Evolutionary conservation across 371 early-diverging fungal species (phyloP), one percentile per base, ranked within the genome.

Genomic region (Mucor piriformis): DNA sequence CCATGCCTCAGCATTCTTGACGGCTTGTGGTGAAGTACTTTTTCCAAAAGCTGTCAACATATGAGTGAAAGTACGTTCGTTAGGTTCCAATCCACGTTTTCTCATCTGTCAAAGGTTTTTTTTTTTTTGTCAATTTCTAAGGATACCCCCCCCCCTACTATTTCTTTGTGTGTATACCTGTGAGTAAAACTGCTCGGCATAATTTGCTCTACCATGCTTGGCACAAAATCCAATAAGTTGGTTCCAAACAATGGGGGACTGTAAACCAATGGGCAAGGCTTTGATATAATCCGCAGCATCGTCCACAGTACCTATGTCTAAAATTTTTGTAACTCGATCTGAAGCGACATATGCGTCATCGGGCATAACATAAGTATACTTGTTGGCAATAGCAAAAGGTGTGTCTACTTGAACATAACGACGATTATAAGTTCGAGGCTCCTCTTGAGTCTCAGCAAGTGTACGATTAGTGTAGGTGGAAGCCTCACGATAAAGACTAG

Each of bases 61-160:
- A 16, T 61, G 63, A 11, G 72, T 65, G 37, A 71, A 70, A 12
- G 76, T 75, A n/a, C 59, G 58, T 49, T 72, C 63, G n/a, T 72
- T 75, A 16, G 76, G 76, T 16, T 48, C 32, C 21, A 72, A 37
- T 20, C 67, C 67, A 32, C 68, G 51, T 42, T 69, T 75, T 46
- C 70, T 43, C 72, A 75, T 72, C 1, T 2, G 12, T 16, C n/a
- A 27, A 40, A 42, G 42, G 10, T 23, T 12, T 18, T 2, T 21
- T 1, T 33, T 6, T 38, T 29, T 43, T 8, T 13, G 11, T 38
- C 4, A n/a, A n/a, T n/a, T n/a, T n/a, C n/a, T n/a, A n/a, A n/a
- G n/a, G n/a, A n/a, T n/a, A n/a, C n/a, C n/a, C n/a, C n/a, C n/a
- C n/a, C n/a, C n/a, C n/a, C n/a, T n/a, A n/a, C n/a, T 42, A 7